phyloP scores from a whole-genome alignment of 1,284 basidiomycete genomes.

The Austroboletus novae-zelandiae region DNA sequence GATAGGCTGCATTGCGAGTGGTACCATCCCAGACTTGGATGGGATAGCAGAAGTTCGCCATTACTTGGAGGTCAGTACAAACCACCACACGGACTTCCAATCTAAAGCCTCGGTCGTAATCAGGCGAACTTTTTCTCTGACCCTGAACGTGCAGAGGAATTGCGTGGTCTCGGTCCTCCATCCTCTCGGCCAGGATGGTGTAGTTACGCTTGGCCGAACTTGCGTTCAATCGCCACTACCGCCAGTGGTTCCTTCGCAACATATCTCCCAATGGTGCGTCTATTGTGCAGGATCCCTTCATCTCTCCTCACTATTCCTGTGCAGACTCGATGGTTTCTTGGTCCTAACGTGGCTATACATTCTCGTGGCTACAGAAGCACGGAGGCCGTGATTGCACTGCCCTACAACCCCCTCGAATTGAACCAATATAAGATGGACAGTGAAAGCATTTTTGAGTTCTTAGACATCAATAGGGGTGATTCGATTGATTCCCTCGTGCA shows the following conservation, averaged over 20 bases:
- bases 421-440: neutral
- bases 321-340: neutral
- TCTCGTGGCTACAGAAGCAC: neutral
- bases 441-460: neutral
- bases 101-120: neutral
- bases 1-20: constrained; percentile 11
- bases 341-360: neutral
- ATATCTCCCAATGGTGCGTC: neutral
- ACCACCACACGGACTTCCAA: neutral
- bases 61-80: constrained; percentile 12
- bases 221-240: neutral
- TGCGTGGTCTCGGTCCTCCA: constrained; percentile 16
- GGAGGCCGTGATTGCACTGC: neutral
- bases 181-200: constrained; percentile 18
- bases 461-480: neutral
- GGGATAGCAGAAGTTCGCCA: constrained; percentile 10
- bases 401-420: neutral
- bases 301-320: neutral
- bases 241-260: neutral
- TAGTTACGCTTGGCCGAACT: constrained; percentile 11
- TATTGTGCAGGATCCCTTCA: too few relatives aligned
- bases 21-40: constrained; percentile 12
- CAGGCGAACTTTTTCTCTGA: constrained; percentile 15
- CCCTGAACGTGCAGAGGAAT: constrained; percentile 19
- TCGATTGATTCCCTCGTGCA: neutral